These are phyloP conservation scores for Sclerotinia nivalis DNA, from an alignment of 2,329 filamentous ascomycete genomes.

Conservation along the genomic window DNA sequence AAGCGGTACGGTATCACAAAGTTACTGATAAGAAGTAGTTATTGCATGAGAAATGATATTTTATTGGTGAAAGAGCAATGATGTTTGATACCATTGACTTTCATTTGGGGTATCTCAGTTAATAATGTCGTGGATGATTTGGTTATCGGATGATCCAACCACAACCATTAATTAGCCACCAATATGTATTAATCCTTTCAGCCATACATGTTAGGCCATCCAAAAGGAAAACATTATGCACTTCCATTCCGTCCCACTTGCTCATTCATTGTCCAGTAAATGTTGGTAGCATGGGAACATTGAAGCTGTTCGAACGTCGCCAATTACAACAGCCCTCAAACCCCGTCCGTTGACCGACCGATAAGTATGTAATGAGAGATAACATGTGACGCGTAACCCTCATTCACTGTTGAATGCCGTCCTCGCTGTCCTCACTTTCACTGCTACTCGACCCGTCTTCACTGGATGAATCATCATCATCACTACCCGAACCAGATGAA, in stretches of 20 bases:
- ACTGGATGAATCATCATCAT: constrained; percentile 19
- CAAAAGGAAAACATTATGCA: neutral
- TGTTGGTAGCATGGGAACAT: neutral
- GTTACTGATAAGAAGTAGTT: constrained; percentile 7
- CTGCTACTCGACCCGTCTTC: constrained; percentile 20
- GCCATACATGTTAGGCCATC: neutral
- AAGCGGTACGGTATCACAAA: neutral
- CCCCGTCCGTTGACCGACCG: too few relatives aligned
- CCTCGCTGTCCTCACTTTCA: constrained; percentile 19
- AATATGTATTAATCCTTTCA: neutral
- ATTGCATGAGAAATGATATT: neutral
- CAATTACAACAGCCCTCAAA: neutral
- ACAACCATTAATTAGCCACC: constrained; percentile 1
- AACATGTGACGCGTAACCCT: neutral
- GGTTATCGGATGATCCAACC: neutral
- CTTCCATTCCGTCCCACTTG: neutral
- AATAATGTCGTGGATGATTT: neutral
- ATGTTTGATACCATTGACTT: neutral
- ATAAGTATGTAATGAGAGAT: neutral
- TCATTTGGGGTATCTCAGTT: constrained; percentile 8
- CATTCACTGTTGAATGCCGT: neutral
- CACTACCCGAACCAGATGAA: constrained; percentile 30
- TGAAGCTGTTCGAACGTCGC: neutral
- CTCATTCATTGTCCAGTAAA: neutral
- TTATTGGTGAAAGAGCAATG: constrained; percentile 4